These are phyloP conservation scores for Aspergillus calidoustus DNA, from an alignment of 2,329 filamentous ascomycete species.

Conservation along the genomic window DNA sequence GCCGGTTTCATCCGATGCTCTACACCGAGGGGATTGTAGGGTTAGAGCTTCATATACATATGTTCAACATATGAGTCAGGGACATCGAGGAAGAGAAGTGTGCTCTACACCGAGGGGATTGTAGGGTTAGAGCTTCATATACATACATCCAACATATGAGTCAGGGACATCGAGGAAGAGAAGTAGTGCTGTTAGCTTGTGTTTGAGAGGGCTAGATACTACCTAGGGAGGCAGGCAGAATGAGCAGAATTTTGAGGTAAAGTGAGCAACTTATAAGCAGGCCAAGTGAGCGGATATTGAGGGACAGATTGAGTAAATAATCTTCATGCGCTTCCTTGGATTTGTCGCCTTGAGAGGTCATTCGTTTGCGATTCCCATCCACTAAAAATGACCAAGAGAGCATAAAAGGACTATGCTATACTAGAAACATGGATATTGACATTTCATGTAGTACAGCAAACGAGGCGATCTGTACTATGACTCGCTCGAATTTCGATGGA, in stretches of 20 bases:
- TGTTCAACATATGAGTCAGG: background rate
- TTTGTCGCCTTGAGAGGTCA: background rate
- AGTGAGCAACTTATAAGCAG: background rate
- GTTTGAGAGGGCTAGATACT: no score
- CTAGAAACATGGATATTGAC: background rate
- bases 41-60: constrained; percentile 1
- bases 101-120: background rate
- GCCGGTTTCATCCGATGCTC: constrained; percentile 5
- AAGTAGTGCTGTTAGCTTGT: no score
- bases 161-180: background rate
- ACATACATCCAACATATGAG: background rate
- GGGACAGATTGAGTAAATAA: background rate
- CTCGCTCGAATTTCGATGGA: background rate
- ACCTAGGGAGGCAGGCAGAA: no score
- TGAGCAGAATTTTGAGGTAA: no score
- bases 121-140: background rate
- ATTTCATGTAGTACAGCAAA: background rate
- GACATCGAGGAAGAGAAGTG: no score
- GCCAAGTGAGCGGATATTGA: background rate
- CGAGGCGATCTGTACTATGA: background rate
- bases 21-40: background rate
- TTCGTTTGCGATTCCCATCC: no score
- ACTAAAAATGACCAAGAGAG: background rate
- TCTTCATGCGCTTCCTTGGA: background rate
- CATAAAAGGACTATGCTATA: background rate